Evolutionary conservation across 208 protist genomes (phyloP).

Genomic region (Trichomonas gallinae): DNA sequence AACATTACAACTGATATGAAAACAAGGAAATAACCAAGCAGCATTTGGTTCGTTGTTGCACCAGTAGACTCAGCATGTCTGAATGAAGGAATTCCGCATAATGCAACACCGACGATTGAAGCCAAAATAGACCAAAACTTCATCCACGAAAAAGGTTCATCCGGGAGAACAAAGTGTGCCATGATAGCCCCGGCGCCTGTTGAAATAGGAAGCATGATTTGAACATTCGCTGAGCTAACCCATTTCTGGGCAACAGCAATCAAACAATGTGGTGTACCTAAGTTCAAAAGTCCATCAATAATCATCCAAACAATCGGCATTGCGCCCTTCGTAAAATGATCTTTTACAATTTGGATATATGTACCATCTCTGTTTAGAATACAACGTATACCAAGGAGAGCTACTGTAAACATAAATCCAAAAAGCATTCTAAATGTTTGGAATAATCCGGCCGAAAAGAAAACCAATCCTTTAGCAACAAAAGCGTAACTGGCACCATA

Average conservation of each 20-base stretch:
- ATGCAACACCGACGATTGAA: neutral
- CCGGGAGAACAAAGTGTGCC: neutral
- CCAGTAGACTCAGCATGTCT: neutral
- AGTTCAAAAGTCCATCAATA: neutral
- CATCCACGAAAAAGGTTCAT: neutral
- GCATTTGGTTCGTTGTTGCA: neutral
- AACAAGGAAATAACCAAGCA: neutral
- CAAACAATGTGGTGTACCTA: neutral
- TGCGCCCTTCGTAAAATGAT: neutral
- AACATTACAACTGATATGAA: neutral
- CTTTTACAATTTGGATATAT: neutral
- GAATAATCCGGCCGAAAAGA: neutral
- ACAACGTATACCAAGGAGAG: neutral
- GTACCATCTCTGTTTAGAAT: neutral
- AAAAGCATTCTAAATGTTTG: conserved; percentile 6
- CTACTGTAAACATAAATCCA: neutral
- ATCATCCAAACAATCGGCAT: neutral
- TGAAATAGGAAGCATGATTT: neutral
- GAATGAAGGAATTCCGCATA: neutral
- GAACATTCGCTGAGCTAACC: neutral
- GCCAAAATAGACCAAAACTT: neutral
- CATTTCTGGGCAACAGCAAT: neutral
- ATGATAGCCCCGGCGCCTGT: neutral
- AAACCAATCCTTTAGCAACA: neutral
- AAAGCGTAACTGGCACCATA: neutral